Evolutionary conservation across 768 basidiomycete species (phyloP).

Genomic region (Dacryopinax spathularia): DNA sequence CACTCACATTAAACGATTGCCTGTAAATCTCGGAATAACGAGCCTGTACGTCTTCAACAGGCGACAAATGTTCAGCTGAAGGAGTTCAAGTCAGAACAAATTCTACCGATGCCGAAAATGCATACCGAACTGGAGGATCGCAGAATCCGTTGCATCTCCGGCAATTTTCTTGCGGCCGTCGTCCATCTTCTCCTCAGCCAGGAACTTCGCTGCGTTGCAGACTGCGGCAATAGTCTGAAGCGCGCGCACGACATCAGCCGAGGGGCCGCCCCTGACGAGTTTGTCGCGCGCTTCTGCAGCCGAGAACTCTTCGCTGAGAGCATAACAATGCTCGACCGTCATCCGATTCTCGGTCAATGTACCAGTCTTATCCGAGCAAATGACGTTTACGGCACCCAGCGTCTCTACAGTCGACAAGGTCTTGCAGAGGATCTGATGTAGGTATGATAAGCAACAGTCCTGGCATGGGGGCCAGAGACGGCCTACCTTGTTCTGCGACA

Average conservation of each 20-base stretch:
- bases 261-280: slow-evolving; percentile 8
- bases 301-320: slow-evolving; percentile 11
- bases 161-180: slow-evolving; percentile 24
- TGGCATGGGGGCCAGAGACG: slow-evolving; percentile 26
- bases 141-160: slow-evolving; percentile 48
- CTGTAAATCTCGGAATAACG: slow-evolving; percentile 16
- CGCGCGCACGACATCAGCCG: slow-evolving; percentile 8
- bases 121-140: slow-evolving; percentile 35
- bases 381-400: slow-evolving; percentile 44
- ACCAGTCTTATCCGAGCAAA: slow-evolving; percentile 50
- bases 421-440: slow-evolving; percentile 31
- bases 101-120: too few relatives aligned
- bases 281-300: slow-evolving; percentile 15
- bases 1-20: background rate
- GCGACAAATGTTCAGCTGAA: background rate
- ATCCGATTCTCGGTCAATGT: slow-evolving; percentile 48
- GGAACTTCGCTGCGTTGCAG: slow-evolving; percentile 39
- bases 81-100: too few relatives aligned
- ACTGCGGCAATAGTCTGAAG: slow-evolving; percentile 31
- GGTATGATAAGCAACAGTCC: background rate
- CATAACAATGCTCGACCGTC: slow-evolving; percentile 33
- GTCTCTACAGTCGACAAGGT: slow-evolving; percentile 53
- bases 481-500: slow-evolving; percentile 37
- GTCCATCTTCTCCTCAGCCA: slow-evolving; percentile 23
- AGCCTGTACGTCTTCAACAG: slow-evolving; percentile 16